phyloP scores from a whole-genome alignment of 2,329 filamentous ascomycete species.

The Cladosporium colombiae region DNA sequence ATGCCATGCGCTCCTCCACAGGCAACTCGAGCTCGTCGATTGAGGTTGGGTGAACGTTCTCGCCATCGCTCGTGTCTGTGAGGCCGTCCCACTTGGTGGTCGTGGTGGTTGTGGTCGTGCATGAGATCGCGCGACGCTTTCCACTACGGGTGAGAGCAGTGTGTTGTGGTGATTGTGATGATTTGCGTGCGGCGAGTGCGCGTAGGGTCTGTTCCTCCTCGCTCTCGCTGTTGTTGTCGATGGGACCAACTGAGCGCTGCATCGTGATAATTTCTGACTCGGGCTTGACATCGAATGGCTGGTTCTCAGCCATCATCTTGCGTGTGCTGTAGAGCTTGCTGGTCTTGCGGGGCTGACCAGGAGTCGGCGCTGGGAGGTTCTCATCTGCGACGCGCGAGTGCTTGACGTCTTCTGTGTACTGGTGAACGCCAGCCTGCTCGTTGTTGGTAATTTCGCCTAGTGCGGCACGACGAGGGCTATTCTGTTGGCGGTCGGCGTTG shows the following conservation, averaged over 20 bases:
- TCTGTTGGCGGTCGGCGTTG: slow-evolving; percentile 66
- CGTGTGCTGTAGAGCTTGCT: slow-evolving; percentile 74
- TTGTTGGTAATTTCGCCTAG: slow-evolving; percentile 95
- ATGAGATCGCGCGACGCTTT: slow-evolving; percentile 71
- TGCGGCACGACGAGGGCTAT: slow-evolving; percentile 65
- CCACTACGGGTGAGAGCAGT: slow-evolving; percentile 59
- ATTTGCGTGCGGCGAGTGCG: slow-evolving; percentile 67
- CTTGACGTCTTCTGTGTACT: slow-evolving; percentile 31
- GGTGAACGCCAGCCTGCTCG: slow-evolving; percentile 53
- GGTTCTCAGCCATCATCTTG: slow-evolving; percentile 48
- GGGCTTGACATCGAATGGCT: slow-evolving; percentile 51
- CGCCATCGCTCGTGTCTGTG: slow-evolving; percentile 50
- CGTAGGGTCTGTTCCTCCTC: slow-evolving; percentile 87
- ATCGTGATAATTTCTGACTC: slow-evolving; percentile 63
- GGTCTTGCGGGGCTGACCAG: slow-evolving; percentile 91
- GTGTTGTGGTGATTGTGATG: slow-evolving; percentile 64
- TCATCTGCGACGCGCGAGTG: slow-evolving; percentile 73
- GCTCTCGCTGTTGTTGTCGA: slow-evolving; percentile 65
- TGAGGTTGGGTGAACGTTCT: slow-evolving; percentile 40
- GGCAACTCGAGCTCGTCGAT: slow-evolving; percentile 30
- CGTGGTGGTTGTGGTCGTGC: slow-evolving; percentile 69
- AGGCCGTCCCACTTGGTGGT: slow-evolving; percentile 46
- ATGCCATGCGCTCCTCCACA: slow-evolving; percentile 29
- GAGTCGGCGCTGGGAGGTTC: slow-evolving; percentile 90
- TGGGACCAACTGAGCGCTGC: slow-evolving; percentile 59